Evolutionary conservation across 2,329 filamentous ascomycete species (phyloP), one percentile per base, ranked within the genome.

Genomic region (Diaporthe caulivora): DNA sequence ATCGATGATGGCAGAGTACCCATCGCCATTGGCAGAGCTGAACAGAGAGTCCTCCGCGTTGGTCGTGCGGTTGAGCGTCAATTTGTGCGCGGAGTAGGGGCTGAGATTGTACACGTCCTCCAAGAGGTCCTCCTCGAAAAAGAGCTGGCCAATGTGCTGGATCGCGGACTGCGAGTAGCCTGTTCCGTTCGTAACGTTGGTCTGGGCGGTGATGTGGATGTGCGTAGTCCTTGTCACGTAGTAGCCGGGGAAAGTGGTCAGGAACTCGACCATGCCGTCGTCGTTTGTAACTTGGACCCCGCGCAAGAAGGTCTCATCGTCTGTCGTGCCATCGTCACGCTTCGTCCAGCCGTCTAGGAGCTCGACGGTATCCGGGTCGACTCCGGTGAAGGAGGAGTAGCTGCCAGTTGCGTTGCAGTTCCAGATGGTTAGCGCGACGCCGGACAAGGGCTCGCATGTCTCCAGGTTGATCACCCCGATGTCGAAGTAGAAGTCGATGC

Each of bases 101-200:
- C 78, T 76, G 2, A 82, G 83, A 29, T 78, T 78, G 75, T 89
- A 86, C 72, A 91, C 86, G 24, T 82, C 76, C 21, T 79, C 77
- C 74, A 89, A 85, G 34, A 92, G 85, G 76, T 85, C 83, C 78
- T 91, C 86, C 78, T 91, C 88, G 77, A 91, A 89, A 83, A 89
- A 92, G 60, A 91, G 80, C 80, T 92, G 89, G 21, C 89, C 89
- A 53, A 91, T 85, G 80, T 92, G 89, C 34, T 69, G 65, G 29
- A 69, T 55, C n/a, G 44, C 31, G 21, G 65, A 54, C 31, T 40
- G 24, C 11, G 65, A 55, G 65, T 69, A 69, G 34, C 15, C 13
- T 7, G 49, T 42, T 51, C 53, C 53, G 8, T 53, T 42, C 2
- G 31, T 54, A 51, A 42, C 24, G 24, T 55, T 37, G 34, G 65